Evolutionary conservation across 768 basidiomycete genomes (phyloP).

Genomic region (Trametes cinnabarina): DNA sequence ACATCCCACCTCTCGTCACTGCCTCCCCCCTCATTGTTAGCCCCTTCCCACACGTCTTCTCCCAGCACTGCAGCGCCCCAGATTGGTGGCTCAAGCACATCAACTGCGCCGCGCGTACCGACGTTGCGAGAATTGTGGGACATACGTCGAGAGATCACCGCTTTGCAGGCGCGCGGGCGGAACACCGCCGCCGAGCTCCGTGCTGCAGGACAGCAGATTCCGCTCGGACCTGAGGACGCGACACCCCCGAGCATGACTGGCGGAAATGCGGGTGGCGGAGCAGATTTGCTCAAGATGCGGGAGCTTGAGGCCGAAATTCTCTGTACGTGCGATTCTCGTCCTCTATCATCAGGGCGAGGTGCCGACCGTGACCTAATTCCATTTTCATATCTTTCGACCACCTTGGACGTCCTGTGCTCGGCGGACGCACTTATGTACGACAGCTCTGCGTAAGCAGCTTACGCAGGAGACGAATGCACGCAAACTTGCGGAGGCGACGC

Average conservation of each 20-base stretch:
- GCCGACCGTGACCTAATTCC: not conserved
- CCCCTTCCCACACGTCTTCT: not conserved
- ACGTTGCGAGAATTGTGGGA: slow-evolving; percentile 28
- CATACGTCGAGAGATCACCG: slow-evolving; percentile 28
- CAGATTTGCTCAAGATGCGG: not conserved
- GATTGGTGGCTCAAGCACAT: not conserved
- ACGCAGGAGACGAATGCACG: slow-evolving; percentile 19
- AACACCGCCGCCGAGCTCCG: slow-evolving; percentile 18
- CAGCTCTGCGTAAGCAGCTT: slow-evolving; percentile 24
- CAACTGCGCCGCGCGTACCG: slow-evolving; percentile 7
- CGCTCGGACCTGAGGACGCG: slow-evolving; percentile 9
- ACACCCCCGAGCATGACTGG: slow-evolving; percentile 8
- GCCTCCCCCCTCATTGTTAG: not conserved
- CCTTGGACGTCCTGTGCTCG: too few relatives aligned
- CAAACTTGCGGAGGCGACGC: slow-evolving; percentile 23
- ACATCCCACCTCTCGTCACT: not conserved
- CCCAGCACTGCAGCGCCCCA: not conserved
- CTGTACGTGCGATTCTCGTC: slow-evolving; percentile 12
- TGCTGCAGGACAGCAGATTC: slow-evolving; percentile 6
- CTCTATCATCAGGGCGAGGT: not conserved
- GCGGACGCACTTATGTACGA: too few relatives aligned
- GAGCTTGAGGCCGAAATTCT: slow-evolving; percentile 17
- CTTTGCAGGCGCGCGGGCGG: slow-evolving; percentile 24
- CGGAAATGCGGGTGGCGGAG: not conserved
- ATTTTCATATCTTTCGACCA: not conserved